A percentile compares a stretch with the other conserved stretches of the same genome.
Evolutionary conservation across 805 yeast species (phyloP).

Genomic region (Lachancea cidri): DNA sequence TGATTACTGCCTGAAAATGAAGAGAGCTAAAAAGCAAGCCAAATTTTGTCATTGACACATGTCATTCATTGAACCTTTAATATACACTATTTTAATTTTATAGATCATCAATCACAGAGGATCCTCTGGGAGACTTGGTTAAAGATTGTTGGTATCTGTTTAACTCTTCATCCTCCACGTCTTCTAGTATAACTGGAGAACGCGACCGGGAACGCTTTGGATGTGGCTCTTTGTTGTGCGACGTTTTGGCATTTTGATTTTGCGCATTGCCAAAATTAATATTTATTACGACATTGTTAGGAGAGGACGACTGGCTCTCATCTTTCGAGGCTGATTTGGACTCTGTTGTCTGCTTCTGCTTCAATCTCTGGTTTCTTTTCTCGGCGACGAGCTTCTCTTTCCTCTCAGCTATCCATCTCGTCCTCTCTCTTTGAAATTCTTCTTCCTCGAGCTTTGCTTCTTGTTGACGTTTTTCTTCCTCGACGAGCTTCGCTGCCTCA

Average conservation of each 20-base stretch:
- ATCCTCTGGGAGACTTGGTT: conserved; percentile 20
- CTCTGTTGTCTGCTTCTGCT: not conserved
- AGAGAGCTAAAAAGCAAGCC: too few relatives aligned
- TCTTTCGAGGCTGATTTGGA: not conserved
- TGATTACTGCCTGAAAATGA: too few relatives aligned
- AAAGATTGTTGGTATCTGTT: conserved; percentile 24
- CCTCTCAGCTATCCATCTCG: conserved; percentile 4
- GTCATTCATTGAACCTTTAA: too few relatives aligned
- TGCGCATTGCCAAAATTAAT: conserved; percentile 4
- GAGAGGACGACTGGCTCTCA: not conserved
- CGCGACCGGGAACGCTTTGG: conserved; percentile 5
- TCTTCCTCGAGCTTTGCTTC: conserved; percentile 1
- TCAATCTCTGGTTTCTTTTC: conserved; percentile 4
- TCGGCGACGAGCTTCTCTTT: conserved; percentile 5
- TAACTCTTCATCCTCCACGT: conserved; percentile 32
- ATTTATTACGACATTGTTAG: conserved; percentile 6
- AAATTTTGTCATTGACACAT: too few relatives aligned
- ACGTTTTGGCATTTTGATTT: not conserved
- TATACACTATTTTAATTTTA: conserved; percentile 5
- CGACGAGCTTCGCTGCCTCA: conserved; percentile 1
- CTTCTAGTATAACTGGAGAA: conserved; percentile 28
- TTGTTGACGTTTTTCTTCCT: too few relatives aligned
- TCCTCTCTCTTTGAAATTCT: conserved; percentile 1
- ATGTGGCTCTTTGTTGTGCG: not conserved
- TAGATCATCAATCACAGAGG: conserved; percentile 28